Evolutionary conservation across 352 stramenopile species (phyloP).

Genomic region (Pythium periplocum): DNA sequence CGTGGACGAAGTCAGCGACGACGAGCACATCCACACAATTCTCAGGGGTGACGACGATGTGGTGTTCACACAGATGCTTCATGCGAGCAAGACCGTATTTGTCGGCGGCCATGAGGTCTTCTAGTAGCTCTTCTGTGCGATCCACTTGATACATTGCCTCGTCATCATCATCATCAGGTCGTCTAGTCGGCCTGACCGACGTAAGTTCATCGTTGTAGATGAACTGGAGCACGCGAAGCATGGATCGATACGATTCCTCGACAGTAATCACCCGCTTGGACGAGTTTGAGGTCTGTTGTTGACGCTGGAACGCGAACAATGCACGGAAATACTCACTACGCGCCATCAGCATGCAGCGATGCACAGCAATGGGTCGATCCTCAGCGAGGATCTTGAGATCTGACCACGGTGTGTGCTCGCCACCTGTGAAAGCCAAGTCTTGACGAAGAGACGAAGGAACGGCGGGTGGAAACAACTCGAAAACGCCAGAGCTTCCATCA

Average conservation of each 20-base stretch:
- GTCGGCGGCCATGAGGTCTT: conserved; percentile 67
- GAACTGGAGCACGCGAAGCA: conserved; percentile 60
- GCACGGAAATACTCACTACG: conserved; percentile 70
- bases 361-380: conserved; percentile 31
- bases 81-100: conserved; percentile 69
- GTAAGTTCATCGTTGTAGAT: conserved; percentile 62
- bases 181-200: background rate
- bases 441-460: too few relatives aligned
- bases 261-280: conserved; percentile 27
- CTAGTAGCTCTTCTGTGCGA: conserved; percentile 38
- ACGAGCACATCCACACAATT: conserved; percentile 65
- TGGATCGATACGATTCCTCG: conserved; percentile 42
- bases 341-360: conserved; percentile 55
- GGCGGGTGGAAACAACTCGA: too few relatives aligned
- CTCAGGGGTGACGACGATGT: conserved; percentile 25
- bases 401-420: conserved; percentile 31
- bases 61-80: conserved; percentile 60
- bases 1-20: conserved; percentile 53
- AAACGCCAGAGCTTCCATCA: too few relatives aligned
- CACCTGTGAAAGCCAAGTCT: conserved; percentile 46
- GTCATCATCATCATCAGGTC: conserved; percentile 5
- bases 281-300: background rate
- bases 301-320: conserved; percentile 32
- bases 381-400: conserved; percentile 55
- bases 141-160: conserved; percentile 16